A percentile compares a stretch with the other conserved stretches of the same genome.
These are phyloP conservation scores for Sanghuangporus weigelae DNA, from an alignment of 1,284 basidiomycete species.

Conservation along the genomic window DNA sequence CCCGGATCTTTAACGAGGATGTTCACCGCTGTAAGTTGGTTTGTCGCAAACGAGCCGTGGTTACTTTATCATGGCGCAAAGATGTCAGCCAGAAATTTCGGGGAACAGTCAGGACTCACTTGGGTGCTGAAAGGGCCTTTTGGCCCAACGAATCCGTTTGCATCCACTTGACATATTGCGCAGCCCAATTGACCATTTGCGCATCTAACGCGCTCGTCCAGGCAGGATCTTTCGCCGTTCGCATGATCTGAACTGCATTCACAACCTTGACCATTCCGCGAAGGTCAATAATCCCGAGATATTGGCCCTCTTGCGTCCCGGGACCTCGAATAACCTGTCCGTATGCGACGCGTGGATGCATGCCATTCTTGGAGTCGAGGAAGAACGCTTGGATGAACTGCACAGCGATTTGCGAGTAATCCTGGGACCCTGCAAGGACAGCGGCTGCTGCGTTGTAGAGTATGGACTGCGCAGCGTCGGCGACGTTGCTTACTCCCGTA, in stretches of 20 bases:
- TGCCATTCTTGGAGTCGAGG: constrained; percentile 47
- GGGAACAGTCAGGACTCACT: constrained; percentile 35
- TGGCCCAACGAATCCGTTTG: constrained; percentile 45
- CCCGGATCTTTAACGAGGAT: constrained; percentile 33
- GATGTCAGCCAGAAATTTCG: constrained; percentile 9
- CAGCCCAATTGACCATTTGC: constrained; percentile 45
- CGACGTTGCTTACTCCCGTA: constrained; percentile 49
- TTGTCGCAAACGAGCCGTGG: constrained; percentile 40
- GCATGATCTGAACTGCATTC: constrained; percentile 51
- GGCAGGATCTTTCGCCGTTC: constrained; percentile 41
- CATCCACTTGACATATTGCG: constrained; percentile 52
- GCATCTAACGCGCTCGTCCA: constrained; percentile 54
- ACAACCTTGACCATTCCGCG: constrained; percentile 58
- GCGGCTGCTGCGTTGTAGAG: constrained; percentile 59
- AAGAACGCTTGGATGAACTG: constrained; percentile 55
- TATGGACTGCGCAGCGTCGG: constrained; percentile 52
- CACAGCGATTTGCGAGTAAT: constrained; percentile 37
- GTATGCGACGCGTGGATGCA: constrained; percentile 68
- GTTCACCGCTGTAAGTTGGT: constrained; percentile 36
- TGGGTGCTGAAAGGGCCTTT: constrained; percentile 42
- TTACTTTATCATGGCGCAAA: constrained; percentile 38
- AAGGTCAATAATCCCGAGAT: constrained; percentile 61
- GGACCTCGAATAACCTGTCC: constrained; percentile 64
- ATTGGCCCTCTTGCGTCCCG: constrained; percentile 43
- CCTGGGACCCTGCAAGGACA: constrained; percentile 37